Evolutionary conservation across 1,284 basidiomycete species (phyloP).

Genomic region (Austroboletus niveus): DNA sequence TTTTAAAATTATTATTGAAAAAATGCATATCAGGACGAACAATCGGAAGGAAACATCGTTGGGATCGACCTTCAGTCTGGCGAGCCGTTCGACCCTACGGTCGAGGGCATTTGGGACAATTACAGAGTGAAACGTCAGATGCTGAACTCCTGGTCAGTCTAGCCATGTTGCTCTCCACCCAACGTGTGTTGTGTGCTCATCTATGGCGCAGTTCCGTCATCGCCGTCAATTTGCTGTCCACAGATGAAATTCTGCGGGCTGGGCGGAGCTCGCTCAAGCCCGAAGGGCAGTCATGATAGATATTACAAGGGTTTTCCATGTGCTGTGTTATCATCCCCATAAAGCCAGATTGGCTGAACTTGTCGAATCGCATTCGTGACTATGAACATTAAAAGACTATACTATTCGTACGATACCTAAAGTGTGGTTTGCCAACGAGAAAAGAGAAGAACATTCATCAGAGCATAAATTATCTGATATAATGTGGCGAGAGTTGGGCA

Average conservation of each 20-base stretch:
- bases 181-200: slow-evolving; percentile 18
- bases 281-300: slow-evolving; percentile 63
- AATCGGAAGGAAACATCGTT: slow-evolving; percentile 86
- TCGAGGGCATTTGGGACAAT: slow-evolving; percentile 98
- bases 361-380: slow-evolving; percentile 18
- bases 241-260: slow-evolving; percentile 94
- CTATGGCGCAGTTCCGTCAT: slow-evolving; percentile 81
- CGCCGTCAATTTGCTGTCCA: slow-evolving; percentile 92
- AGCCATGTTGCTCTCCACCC: slow-evolving; percentile 8
- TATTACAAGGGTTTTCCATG: slow-evolving; percentile 12
- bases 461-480: slow-evolving; percentile 29
- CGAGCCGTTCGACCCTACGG: slow-evolving; percentile 94
- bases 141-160: slow-evolving; percentile 87
- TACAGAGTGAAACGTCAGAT: slow-evolving; percentile 98
- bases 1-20: background rate
- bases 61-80: slow-evolving; percentile 93
- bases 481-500: slow-evolving; percentile 17
- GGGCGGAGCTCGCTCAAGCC: slow-evolving; percentile 87
- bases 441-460: slow-evolving; percentile 7
- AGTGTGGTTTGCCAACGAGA: slow-evolving; percentile 9
- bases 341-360: slow-evolving; percentile 16
- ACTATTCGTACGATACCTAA: slow-evolving; percentile 30
- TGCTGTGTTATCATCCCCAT: slow-evolving; percentile 22
- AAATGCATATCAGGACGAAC: slow-evolving; percentile 68
- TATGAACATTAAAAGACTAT: slow-evolving; percentile 35